phyloP scores from a whole-genome alignment of 1,284 basidiomycete genomes.

The Papiliotrema terrestris region DNA sequence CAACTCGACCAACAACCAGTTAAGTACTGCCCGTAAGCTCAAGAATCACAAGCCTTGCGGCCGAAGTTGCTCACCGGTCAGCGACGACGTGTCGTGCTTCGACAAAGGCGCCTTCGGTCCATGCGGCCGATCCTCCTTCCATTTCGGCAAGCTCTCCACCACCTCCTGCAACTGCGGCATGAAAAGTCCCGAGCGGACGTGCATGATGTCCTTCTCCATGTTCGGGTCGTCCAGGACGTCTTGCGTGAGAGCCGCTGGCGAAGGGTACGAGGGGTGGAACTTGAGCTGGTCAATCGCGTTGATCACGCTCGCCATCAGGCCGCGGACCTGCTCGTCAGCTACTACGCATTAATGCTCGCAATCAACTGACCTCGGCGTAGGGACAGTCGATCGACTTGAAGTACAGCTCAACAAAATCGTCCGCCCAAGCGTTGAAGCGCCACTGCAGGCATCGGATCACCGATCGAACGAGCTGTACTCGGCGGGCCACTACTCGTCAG shows the following conservation, averaged over 20 bases:
- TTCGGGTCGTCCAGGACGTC: slow-evolving; percentile 58
- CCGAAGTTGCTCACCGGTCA: slow-evolving; percentile 32
- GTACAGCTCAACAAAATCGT: slow-evolving; percentile 66
- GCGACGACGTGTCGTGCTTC: slow-evolving; percentile 80
- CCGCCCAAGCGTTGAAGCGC: slow-evolving; percentile 67
- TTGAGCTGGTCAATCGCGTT: slow-evolving; percentile 66
- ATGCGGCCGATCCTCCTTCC: slow-evolving; percentile 72
- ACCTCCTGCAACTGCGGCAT: slow-evolving; percentile 58
- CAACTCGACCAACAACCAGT: slow-evolving; percentile 68
- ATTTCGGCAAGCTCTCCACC: slow-evolving; percentile 59
- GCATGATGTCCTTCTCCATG: slow-evolving; percentile 64
- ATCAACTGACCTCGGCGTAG: slow-evolving; percentile 68
- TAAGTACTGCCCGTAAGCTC: slow-evolving; percentile 54
- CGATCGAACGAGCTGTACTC: slow-evolving; percentile 41
- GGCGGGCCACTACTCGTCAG: slow-evolving; percentile 25
- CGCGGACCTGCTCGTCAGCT: slow-evolving; percentile 58
- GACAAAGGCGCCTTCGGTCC: slow-evolving; percentile 79
- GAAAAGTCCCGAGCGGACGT: slow-evolving; percentile 62
- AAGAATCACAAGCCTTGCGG: background rate
- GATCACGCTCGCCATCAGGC: slow-evolving; percentile 66
- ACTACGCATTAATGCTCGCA: background rate
- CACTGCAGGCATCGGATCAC: slow-evolving; percentile 71
- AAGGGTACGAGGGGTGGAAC: slow-evolving; percentile 66
- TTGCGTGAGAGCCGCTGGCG: slow-evolving; percentile 61
- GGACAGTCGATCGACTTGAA: slow-evolving; percentile 73